A percentile compares a stretch with the other conserved stretches of the same genome.
phyloP scores from a whole-genome alignment of 2,329 filamentous ascomycete species.

The Colletotrichum zoysiae region DNA sequence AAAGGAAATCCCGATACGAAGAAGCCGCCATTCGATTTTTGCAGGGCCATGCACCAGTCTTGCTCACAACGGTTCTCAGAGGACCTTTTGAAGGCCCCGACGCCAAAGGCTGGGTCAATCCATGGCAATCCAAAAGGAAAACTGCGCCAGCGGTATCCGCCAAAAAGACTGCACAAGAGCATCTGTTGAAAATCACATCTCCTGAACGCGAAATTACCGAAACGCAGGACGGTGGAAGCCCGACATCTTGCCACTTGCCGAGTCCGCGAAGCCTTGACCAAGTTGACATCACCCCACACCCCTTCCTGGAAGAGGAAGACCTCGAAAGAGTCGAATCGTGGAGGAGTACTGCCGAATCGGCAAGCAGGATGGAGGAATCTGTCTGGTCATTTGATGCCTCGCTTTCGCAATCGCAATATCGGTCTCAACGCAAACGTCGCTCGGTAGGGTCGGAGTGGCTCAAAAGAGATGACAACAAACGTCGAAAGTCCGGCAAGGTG shows the following conservation, averaged over 20 bases:
- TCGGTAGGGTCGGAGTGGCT: slow-evolving; percentile 50
- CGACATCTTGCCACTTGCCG: slow-evolving; percentile 54
- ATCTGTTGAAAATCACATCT: slow-evolving; percentile 7
- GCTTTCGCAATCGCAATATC: slow-evolving; percentile 44
- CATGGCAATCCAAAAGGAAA: slow-evolving; percentile 58
- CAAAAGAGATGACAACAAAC: slow-evolving; percentile 49
- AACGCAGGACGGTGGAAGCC: slow-evolving; percentile 2
- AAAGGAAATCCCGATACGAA: slow-evolving; percentile 68
- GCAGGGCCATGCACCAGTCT: slow-evolving; percentile 64
- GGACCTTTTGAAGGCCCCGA: slow-evolving; percentile 68
- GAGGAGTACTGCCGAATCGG: slow-evolving; percentile 44
- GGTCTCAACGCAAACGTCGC: slow-evolving; percentile 38
- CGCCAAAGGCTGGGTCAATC: slow-evolving; percentile 62
- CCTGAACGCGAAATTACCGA: slow-evolving; percentile 6
- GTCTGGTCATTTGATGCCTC: slow-evolving; percentile 45
- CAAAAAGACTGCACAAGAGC: slow-evolving; percentile 16
- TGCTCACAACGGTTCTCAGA: slow-evolving; percentile 71
- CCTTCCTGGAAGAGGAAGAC: slow-evolving; percentile 50
- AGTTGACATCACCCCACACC: slow-evolving; percentile 46
- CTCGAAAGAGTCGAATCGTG: slow-evolving; percentile 50
- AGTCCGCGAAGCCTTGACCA: slow-evolving; percentile 57
- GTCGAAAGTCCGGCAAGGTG: slow-evolving; percentile 33
- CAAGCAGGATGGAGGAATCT: slow-evolving; percentile 24
- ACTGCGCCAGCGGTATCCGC: not conserved
- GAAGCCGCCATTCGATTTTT: slow-evolving; percentile 70